Conservation (phyloP, 139 green algal genomes). For the Closterium sp. region DNA sequence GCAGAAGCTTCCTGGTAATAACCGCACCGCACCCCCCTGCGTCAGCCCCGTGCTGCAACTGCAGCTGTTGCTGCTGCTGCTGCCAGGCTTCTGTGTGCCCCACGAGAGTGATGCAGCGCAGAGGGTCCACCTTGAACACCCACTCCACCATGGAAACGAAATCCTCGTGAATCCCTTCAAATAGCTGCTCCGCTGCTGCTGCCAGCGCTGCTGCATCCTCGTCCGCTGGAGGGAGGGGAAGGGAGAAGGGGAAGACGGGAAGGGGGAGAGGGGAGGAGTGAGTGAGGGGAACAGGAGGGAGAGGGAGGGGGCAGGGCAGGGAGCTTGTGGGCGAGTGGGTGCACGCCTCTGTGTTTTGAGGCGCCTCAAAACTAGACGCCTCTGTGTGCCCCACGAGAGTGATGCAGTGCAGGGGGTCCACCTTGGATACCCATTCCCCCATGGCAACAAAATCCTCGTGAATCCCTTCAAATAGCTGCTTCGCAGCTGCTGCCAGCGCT, state of each 20-base stretch:
- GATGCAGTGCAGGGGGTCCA: neutral
- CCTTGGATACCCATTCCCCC: neutral
- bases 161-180: slow-evolving; percentile 10
- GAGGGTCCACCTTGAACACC: slow-evolving; percentile 29
- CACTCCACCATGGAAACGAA: slow-evolving; percentile 39
- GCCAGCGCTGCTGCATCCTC: neutral
- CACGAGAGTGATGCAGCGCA: slow-evolving; percentile 21
- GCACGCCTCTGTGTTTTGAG: no score
- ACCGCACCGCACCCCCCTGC: neutral
- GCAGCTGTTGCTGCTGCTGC: slow-evolving; percentile 11
- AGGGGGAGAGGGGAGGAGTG: no score
- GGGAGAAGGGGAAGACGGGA: no score
- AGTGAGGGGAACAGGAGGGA: no score
- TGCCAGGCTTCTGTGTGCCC: slow-evolving; percentile 23
- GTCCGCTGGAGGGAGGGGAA: neutral
- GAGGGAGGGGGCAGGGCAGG: no score
- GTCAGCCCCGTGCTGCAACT: neutral
- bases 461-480: neutral
- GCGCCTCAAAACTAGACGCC: no score
- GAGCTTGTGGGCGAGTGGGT: no score
- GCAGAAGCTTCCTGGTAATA: slow-evolving; percentile 3
- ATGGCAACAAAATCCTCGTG: neutral
- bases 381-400: no score
- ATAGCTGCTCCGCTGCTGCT: neutral
- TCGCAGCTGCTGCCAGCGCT: no score